Evolutionary conservation across 352 stramenopile species (phyloP).

Genomic region (Elongisporangium prolatum): DNA sequence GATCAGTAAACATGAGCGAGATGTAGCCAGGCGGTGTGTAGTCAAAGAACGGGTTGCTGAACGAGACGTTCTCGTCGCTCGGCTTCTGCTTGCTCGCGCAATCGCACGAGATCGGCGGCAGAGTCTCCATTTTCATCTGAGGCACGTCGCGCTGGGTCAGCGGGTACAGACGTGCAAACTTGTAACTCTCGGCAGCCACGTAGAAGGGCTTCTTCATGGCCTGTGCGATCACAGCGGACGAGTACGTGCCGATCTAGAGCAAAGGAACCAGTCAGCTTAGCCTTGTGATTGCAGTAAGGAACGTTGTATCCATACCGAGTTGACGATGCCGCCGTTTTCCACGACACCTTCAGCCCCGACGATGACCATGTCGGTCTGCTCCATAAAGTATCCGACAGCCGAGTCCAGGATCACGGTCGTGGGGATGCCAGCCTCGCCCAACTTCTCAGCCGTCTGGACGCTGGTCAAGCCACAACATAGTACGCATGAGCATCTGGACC

Average conservation of each 20-base stretch:
- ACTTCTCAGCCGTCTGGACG: slow-evolving; percentile 69
- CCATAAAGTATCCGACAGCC: slow-evolving; percentile 95
- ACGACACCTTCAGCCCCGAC: slow-evolving; percentile 95
- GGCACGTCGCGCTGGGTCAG: slow-evolving; percentile 95
- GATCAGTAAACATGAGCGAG: slow-evolving; percentile 97
- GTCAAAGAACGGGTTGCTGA: slow-evolving; percentile 92
- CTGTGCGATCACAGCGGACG: slow-evolving; percentile 92
- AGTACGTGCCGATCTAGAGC: slow-evolving; percentile 91
- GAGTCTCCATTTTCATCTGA: slow-evolving; percentile 57
- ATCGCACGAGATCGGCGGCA: slow-evolving; percentile 15
- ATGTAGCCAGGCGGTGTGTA: slow-evolving; percentile 98
- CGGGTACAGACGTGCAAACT: slow-evolving; percentile 98
- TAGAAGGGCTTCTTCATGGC: slow-evolving; percentile 97
- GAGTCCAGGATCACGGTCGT: slow-evolving; percentile 95
- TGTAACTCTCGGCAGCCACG: slow-evolving; percentile 97
- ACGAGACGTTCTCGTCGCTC: slow-evolving; percentile 55
- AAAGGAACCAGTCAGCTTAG: slow-evolving; percentile 1
- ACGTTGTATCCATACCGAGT: slow-evolving; percentile 86
- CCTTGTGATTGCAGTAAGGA: too few relatives aligned
- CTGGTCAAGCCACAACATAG: slow-evolving; percentile 20
- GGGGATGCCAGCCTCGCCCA: slow-evolving; percentile 88
- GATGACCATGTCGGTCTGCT: slow-evolving; percentile 94
- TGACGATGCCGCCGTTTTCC: slow-evolving; percentile 97
- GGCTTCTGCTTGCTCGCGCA: slow-evolving; percentile 2
- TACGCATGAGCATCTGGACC: too few relatives aligned